Conservation (phyloP, 75 land plant species). For the Picea glauca region DNA sequence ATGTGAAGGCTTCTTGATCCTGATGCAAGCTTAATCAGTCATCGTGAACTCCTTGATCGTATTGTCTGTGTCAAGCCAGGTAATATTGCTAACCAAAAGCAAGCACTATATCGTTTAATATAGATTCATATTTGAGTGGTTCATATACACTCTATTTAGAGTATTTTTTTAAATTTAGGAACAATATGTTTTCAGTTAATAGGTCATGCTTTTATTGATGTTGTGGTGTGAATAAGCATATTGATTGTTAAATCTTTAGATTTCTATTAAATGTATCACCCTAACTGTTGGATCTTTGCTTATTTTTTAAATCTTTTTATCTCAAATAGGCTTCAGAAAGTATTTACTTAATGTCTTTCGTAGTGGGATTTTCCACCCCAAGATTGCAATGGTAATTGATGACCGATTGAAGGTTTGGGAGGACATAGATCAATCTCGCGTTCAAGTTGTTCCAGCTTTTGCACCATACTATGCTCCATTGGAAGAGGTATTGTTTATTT, state of each 20-base stretch:
- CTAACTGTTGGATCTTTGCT: neutral
- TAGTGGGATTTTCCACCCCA: slow-evolving; percentile 83
- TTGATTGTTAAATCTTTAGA: neutral
- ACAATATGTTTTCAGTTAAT: neutral
- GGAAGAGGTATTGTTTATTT: slow-evolving; percentile 59
- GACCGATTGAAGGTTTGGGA: slow-evolving; percentile 95
- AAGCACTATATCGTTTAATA: neutral
- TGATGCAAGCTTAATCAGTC: slow-evolving; percentile 71
- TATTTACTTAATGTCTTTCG: slow-evolving; percentile 77
- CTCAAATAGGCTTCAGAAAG: slow-evolving; percentile 58
- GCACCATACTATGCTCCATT: slow-evolving; percentile 92
- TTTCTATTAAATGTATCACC: neutral
- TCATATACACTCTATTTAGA: too few relatives aligned
- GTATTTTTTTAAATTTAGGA: neutral
- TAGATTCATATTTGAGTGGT: too few relatives aligned
- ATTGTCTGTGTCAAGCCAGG: slow-evolving; percentile 94
- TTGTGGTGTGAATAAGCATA: neutral
- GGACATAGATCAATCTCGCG: slow-evolving; percentile 86
- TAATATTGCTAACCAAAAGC: slow-evolving; percentile 8
- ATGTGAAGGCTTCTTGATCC: slow-evolving; percentile 99
- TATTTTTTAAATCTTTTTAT: neutral
- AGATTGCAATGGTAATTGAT: slow-evolving; percentile 91
- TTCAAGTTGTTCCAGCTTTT: slow-evolving; percentile 94
- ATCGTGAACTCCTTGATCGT: slow-evolving; percentile 61
- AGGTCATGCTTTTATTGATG: neutral